Percentiles rank a stretch among this genome's conserved stretches.
These are phyloP conservation scores for Nakaseomyces kungkrabaensis DNA, from an alignment of 1,139 yeast species.

Conservation along the genomic window DNA sequence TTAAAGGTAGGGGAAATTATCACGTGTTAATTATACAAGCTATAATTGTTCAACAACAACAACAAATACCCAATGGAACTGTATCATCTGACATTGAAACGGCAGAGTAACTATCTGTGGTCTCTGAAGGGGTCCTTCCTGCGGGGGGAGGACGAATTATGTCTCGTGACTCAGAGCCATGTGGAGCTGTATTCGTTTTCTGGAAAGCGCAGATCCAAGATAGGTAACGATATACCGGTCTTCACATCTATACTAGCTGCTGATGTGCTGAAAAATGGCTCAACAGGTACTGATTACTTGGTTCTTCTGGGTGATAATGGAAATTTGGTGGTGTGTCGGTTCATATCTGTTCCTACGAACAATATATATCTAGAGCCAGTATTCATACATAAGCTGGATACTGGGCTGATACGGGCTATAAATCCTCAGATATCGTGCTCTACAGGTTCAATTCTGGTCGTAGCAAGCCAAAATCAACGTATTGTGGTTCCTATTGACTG, in stretches of 20 bases:
- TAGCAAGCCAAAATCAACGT: neutral
- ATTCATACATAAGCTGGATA: neutral
- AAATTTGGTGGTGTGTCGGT: constrained; percentile 43
- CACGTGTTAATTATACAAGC: neutral
- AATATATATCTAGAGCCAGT: constrained; percentile 31
- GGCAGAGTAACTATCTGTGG: constrained; percentile 42
- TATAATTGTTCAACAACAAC: neutral
- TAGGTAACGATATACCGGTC: constrained; percentile 36
- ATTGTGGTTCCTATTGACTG: constrained; percentile 1
- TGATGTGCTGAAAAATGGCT: constrained; percentile 19
- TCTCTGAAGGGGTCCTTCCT: constrained; percentile 63
- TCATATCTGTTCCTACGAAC: constrained; percentile 58
- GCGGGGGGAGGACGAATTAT: constrained; percentile 32
- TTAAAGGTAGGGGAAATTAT: neutral
- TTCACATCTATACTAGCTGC: constrained; percentile 55
- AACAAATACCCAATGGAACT: constrained; percentile 25
- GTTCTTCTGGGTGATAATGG: constrained; percentile 82
- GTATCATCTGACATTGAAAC: constrained; percentile 58
- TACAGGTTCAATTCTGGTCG: neutral
- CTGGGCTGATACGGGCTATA: neutral
- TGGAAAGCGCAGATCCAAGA: constrained; percentile 43
- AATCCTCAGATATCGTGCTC: neutral
- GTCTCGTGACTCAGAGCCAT: constrained; percentile 26
- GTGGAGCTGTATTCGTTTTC: constrained; percentile 35
- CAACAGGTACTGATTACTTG: constrained; percentile 42